Evolutionary conservation across 441 rosid species (phyloP), one percentile per base, ranked within the genome.

Genomic region (Erodium texanum): DNA sequence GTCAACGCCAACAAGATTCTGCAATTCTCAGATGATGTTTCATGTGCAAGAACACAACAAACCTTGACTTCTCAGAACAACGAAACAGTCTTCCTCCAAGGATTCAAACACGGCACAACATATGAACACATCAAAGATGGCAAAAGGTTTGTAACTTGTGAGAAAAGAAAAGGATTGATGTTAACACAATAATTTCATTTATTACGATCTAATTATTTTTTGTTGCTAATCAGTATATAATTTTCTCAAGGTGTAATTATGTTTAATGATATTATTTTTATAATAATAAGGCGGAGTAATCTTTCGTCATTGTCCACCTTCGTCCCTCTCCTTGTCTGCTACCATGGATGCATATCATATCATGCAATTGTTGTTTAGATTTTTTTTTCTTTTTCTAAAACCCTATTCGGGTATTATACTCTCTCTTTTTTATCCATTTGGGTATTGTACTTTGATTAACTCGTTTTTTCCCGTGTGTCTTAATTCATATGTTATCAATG

Each of bases 291-390:
- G 70, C 75, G 80, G 85, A 83, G 68, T 78, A 73, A 68, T 69
- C 81, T 58, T 75, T 77, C 73, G 45, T 52, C 83, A 67, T 77
- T 67, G 69, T 65, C 74, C 59, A 64, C 62, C 75, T 77, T 78
- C 79, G 88, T 82, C 83, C 75, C 81, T 81, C 86, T 78, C 24
- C 73, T 75, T 84, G 93, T 85, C 93, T 76, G 81, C 72, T 77
- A 11, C 80, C 66, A 56, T 76, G 75, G 68, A 71, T 62, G 77
- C 75, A 78, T n/a, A n/a, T n/a, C n/a, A 69, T 84, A 70, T 87
- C 87, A 74, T 23, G 71, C 68, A 69, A 61, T 34, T 10, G 66
- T 24, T 64, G 59, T 56, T 32, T 66, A 27, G 18, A 29, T 58
- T 66, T 16, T 70, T 43, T 58, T 16, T 14, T 58, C 64, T 16